Conservation (phyloP, 768 basidiomycete species). For the Podaxis sp. region DNA sequence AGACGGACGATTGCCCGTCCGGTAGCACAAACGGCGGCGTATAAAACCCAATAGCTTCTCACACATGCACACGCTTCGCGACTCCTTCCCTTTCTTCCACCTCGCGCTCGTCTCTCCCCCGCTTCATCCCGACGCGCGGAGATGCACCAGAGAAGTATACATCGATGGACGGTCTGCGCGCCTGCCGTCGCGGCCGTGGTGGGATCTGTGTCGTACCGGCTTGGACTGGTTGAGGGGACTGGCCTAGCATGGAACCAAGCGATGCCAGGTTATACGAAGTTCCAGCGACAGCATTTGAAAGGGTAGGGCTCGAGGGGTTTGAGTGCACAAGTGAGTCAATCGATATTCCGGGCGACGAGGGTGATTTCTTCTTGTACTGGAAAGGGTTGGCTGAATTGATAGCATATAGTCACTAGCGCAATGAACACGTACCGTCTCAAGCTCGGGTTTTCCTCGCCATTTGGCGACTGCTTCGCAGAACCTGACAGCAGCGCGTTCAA, state of each 20-base stretch:
- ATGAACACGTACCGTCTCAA: slow-evolving; percentile 60
- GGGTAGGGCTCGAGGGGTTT: slow-evolving; percentile 60
- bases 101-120: slow-evolving; percentile 7
- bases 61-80: slow-evolving; percentile 11
- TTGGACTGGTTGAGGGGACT: slow-evolving; percentile 14
- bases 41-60: neutral
- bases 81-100: slow-evolving; percentile 1
- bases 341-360: slow-evolving; percentile 38
- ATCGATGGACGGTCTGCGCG: slow-evolving; percentile 44
- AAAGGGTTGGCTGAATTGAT: slow-evolving; percentile 26
- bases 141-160: slow-evolving; percentile 35
- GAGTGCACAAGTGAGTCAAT: slow-evolving; percentile 71
- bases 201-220: slow-evolving; percentile 17
- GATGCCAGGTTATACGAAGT: slow-evolving; percentile 7
- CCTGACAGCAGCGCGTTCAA: slow-evolving; percentile 74
- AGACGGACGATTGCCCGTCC: neutral
- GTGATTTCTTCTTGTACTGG: slow-evolving; percentile 59
- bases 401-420: slow-evolving; percentile 10
- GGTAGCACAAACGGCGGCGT: neutral
- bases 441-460: slow-evolving; percentile 85
- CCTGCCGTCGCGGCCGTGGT: slow-evolving; percentile 11
- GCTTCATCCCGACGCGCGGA: neutral
- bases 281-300: slow-evolving; percentile 24
- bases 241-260: slow-evolving; percentile 3
- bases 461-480: slow-evolving; percentile 81